Evolutionary conservation across 1,284 basidiomycete genomes (phyloP).

Genomic region (Baeospora myosura): DNA sequence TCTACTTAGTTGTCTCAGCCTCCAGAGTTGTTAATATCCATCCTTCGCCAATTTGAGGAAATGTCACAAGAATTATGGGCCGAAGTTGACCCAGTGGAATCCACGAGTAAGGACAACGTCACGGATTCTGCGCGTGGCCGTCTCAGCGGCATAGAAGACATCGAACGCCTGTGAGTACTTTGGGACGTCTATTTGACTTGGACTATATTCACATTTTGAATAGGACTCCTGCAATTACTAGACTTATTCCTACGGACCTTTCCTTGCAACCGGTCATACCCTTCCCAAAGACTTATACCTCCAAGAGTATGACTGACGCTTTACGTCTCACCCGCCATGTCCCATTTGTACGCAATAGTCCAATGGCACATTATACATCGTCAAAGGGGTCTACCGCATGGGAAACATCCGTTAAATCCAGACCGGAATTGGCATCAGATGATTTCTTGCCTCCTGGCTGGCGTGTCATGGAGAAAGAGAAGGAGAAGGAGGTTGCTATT

Average conservation of each 20-base stretch:
- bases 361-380: constrained; percentile 54
- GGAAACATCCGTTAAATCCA: constrained; percentile 58
- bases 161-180: constrained; percentile 52
- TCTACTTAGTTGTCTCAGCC: constrained; percentile 36
- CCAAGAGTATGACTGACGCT: constrained; percentile 50
- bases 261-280: constrained; percentile 34
- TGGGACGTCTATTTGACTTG: constrained; percentile 2
- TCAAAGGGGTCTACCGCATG: constrained; percentile 67
- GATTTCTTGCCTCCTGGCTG: constrained; percentile 57
- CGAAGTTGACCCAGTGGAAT: constrained; percentile 11
- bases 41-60: constrained; percentile 46
- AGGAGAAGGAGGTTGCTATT: constrained; percentile 20
- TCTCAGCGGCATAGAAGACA: too few species aligned
- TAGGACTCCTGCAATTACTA: constrained; percentile 26
- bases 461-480: constrained; percentile 42
- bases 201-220: constrained; percentile 3
- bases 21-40: constrained; percentile 51
- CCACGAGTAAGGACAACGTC: constrained; percentile 17
- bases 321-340: constrained; percentile 56
- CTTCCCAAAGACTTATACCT: constrained; percentile 47
- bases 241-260: constrained; percentile 36
- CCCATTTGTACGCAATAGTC: constrained; percentile 45
- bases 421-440: constrained; percentile 40
- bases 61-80: constrained; percentile 47
- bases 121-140: too few species aligned